These are phyloP conservation scores for Xylariaceae sp. DNA, from an alignment of 2,329 filamentous ascomycete genomes.

Conservation along the genomic window DNA sequence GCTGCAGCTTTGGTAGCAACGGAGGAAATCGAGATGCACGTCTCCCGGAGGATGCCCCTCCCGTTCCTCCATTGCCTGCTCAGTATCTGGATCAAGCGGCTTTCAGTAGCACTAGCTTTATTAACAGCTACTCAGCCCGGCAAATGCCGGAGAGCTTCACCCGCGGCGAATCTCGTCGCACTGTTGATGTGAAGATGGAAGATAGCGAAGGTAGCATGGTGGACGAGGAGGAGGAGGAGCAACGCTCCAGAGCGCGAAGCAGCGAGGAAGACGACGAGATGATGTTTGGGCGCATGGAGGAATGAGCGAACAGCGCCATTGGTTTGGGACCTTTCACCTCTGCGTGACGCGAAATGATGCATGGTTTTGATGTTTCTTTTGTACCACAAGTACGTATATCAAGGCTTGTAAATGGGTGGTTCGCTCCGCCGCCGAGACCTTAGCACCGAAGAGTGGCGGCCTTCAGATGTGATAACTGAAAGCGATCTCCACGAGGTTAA, in stretches of 20 bases:
- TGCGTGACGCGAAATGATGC: slow-evolving; percentile 41
- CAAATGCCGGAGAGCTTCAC: slow-evolving; percentile 70
- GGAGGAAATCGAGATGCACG: slow-evolving; percentile 68
- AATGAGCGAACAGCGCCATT: slow-evolving; percentile 56
- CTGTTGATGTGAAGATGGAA: slow-evolving; percentile 71
- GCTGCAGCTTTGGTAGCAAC: slow-evolving; percentile 86
- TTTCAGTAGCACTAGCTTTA: slow-evolving; percentile 66
- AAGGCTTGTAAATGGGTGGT: slow-evolving; percentile 57
- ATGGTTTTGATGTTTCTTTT: slow-evolving; percentile 55
- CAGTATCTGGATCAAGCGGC: slow-evolving; percentile 73
- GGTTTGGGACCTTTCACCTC: slow-evolving; percentile 27
- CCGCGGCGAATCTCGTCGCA: slow-evolving; percentile 59
- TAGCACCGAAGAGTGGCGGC: slow-evolving; percentile 71
- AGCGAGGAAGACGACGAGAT: slow-evolving; percentile 93
- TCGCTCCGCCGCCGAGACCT: slow-evolving; percentile 69
- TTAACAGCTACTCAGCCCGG: slow-evolving; percentile 66
- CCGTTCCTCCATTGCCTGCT: slow-evolving; percentile 84
- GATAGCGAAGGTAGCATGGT: slow-evolving; percentile 67
- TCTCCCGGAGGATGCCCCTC: slow-evolving; percentile 77
- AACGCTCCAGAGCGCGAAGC: slow-evolving; percentile 62
- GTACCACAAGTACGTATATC: slow-evolving; percentile 53
- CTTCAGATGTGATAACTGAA: slow-evolving; percentile 20
- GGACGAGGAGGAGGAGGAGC: slow-evolving; percentile 70
- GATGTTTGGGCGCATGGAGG: slow-evolving; percentile 96
- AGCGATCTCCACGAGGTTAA: slow-evolving; percentile 70